Conservation (phyloP, 306 rosid species). For the Corylus heterophylla region DNA sequence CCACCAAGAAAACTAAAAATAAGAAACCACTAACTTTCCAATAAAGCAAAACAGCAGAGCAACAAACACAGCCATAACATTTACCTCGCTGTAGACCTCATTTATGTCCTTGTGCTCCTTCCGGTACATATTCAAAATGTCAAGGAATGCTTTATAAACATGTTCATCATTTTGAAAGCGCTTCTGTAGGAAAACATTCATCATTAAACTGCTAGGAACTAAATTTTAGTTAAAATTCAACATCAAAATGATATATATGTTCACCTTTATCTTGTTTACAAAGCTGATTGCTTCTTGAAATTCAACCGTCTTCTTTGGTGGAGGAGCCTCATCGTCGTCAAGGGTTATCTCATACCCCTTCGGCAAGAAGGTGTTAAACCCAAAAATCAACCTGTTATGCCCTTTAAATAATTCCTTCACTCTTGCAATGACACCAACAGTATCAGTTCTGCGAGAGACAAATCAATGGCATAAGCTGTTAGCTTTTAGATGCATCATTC, state of each 20-base stretch:
- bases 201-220: conserved; percentile 14
- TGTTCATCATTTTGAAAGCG: conserved; percentile 84
- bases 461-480: conserved; percentile 16
- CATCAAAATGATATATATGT: conserved; percentile 10
- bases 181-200: conserved; percentile 51
- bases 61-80: conserved; percentile 6
- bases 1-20: conserved; percentile 12
- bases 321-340: conserved; percentile 73
- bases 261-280: conserved; percentile 97
- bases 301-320: conserved; percentile 86
- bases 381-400: conserved; percentile 85
- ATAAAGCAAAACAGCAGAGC: neutral
- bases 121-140: conserved; percentile 93
- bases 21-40: neutral
- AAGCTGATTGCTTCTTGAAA: conserved; percentile 97
- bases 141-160: conserved; percentile 92
- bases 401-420: conserved; percentile 97
- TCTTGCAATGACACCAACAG: conserved; percentile 87
- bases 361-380: conserved; percentile 95
- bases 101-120: conserved; percentile 93
- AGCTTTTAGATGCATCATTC: conserved; percentile 21
- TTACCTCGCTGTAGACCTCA: conserved; percentile 92
- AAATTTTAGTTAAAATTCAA: conserved; percentile 11
- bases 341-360: conserved; percentile 94
- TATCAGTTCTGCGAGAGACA: conserved; percentile 72